phyloP scores from a whole-genome alignment of 805 yeast species.

The Starmerella sirachaensis region DNA sequence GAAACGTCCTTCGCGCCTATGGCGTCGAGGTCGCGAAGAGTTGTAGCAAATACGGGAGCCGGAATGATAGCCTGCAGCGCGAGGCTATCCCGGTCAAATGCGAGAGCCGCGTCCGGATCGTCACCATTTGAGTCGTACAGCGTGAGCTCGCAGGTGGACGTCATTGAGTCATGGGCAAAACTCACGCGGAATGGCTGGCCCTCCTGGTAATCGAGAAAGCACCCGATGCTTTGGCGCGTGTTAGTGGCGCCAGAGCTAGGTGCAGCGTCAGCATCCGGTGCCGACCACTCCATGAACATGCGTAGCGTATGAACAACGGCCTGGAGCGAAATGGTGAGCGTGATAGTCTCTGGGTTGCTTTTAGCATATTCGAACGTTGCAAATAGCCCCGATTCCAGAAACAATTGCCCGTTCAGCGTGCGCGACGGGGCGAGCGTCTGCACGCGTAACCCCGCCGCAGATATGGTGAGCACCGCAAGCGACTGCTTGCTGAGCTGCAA shows the following conservation, averaged over 20 bases:
- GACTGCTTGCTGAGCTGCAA: conserved; percentile 7
- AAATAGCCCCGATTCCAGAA: conserved; percentile 16
- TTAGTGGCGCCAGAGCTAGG: no score
- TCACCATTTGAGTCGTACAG: conserved; percentile 30
- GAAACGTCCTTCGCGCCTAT: conserved; percentile 27
- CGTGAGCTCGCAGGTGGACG: conserved; percentile 46
- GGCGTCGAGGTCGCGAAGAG: conserved; percentile 46
- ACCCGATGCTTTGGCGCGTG: conserved; percentile 20
- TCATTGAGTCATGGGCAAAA: conserved; percentile 26
- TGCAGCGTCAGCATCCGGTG: conserved; percentile 17
- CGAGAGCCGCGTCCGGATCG: conserved; percentile 27
- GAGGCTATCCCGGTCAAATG: conserved; percentile 35
- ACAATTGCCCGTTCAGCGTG: conserved; percentile 14
- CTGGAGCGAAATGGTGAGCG: conserved; percentile 8
- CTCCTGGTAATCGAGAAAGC: conserved; percentile 42
- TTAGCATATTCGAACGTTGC: conserved; percentile 14
- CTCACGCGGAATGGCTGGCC: conserved; percentile 30
- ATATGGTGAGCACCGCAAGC: conserved; percentile 7
- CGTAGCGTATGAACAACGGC: conserved; percentile 17
- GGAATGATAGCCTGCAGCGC: conserved; percentile 42
- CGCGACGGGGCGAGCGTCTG: conserved; percentile 15
- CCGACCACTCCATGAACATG: conserved; percentile 34
- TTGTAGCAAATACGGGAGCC: conserved; percentile 42
- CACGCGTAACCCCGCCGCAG: conserved; percentile 10
- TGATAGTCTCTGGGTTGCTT: conserved; percentile 1